A percentile compares a stretch with the other conserved stretches of the same genome.
Conservation (phyloP, 129 eudicot species). For the Dittrichia graveolens region DNA sequence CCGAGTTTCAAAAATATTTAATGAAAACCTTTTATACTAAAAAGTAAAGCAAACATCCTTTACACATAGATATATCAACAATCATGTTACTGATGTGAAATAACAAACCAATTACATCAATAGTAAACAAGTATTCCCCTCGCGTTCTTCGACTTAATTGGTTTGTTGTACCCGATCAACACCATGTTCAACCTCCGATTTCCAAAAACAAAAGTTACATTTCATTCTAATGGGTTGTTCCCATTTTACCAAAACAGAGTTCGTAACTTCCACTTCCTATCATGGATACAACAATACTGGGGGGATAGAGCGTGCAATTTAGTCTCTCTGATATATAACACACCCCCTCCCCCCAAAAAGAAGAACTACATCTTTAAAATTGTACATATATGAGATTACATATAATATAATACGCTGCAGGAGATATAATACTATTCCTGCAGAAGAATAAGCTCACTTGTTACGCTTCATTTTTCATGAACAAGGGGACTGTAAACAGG, state of each 20-base stretch:
- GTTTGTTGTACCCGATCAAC: too few species aligned
- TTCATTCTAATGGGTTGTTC: conserved; percentile 4
- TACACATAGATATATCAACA: too few species aligned
- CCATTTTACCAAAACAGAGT: conserved; percentile 19
- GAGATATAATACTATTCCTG: conserved; percentile 8
- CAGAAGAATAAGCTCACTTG: conserved; percentile 18
- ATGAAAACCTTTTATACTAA: too few species aligned
- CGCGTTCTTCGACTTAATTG: too few species aligned
- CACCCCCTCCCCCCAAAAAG: too few species aligned
- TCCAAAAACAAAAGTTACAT: neutral
- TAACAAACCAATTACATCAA: too few species aligned
- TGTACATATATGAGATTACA: neutral
- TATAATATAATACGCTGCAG: conserved; percentile 20
- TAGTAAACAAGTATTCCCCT: too few species aligned
- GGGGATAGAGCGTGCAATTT: neutral
- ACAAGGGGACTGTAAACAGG: conserved; percentile 95
- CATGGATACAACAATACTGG: conserved; percentile 19
- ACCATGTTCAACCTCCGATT: too few species aligned
- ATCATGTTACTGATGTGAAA: too few species aligned
- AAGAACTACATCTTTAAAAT: neutral
- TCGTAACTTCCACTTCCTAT: neutral
- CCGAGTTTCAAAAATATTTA: too few species aligned
- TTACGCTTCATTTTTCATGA: conserved; percentile 66
- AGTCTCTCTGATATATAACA: neutral
- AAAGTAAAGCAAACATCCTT: too few species aligned